Percentiles rank a stretch among this genome's conserved stretches.
phyloP scores from a whole-genome alignment of 139 green algal species.

The Coccomyxa sp. region DNA sequence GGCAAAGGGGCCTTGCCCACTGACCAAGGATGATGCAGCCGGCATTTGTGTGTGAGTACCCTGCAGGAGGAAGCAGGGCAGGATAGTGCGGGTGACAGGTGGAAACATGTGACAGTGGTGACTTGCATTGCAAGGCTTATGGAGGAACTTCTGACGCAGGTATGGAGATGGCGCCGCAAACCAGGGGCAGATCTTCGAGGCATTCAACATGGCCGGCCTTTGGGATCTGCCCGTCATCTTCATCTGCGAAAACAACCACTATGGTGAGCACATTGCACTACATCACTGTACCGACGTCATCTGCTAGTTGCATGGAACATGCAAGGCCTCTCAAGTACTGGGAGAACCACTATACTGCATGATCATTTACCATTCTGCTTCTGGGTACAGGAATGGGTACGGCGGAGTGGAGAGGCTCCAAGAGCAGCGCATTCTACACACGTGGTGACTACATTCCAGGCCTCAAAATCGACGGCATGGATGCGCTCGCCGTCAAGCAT shows the following conservation, averaged over 20 bases:
- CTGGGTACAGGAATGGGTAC: slow-evolving; percentile 83
- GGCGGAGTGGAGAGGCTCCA: slow-evolving; percentile 82
- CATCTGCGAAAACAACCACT: slow-evolving; percentile 99
- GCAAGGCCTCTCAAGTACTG: not conserved
- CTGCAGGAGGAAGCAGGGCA: too few relatives aligned
- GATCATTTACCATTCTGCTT: not conserved
- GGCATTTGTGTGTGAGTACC: too few relatives aligned
- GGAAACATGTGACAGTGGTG: too few relatives aligned
- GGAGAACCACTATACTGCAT: not conserved
- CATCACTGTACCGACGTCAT: too few relatives aligned
- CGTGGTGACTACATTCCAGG: slow-evolving; percentile 97
- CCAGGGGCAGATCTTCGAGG: slow-evolving; percentile 96
- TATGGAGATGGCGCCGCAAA: slow-evolving; percentile 93
- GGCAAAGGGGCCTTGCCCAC: too few relatives aligned
- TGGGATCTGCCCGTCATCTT: slow-evolving; percentile 96
- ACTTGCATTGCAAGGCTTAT: too few relatives aligned
- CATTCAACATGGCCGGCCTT: slow-evolving; percentile 96
- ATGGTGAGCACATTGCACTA: slow-evolving; percentile 40
- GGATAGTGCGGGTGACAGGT: too few relatives aligned
- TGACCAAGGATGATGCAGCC: too few relatives aligned
- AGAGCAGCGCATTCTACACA: slow-evolving; percentile 88
- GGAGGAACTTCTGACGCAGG: slow-evolving; percentile 17
- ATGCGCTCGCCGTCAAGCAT: slow-evolving; percentile 94
- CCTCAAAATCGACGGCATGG: slow-evolving; percentile 97
- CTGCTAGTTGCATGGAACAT: not conserved